phyloP scores from a whole-genome alignment of 202 grass and related monocot genomes.

The Eragrostis tef region DNA sequence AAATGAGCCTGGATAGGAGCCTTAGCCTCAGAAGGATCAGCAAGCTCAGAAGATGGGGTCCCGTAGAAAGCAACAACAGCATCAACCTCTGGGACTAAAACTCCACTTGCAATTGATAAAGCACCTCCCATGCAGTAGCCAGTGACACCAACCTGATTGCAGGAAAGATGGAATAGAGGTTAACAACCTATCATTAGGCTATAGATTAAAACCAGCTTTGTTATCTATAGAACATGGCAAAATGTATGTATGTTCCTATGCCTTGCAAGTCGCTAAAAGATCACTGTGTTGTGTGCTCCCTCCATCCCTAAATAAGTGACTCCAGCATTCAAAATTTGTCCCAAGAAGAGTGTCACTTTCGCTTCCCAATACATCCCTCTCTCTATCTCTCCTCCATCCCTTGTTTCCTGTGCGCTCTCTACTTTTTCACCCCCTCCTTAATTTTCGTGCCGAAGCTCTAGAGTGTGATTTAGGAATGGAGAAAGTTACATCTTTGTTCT shows the following conservation, averaged over 20 bases:
- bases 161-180: constrained; percentile 12
- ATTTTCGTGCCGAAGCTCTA: no score
- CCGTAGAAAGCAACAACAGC: constrained; percentile 95
- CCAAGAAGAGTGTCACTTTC: no score
- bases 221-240: background rate
- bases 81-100: constrained; percentile 88
- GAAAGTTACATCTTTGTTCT: background rate
- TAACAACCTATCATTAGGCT: constrained; percentile 4
- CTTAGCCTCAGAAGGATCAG: constrained; percentile 77
- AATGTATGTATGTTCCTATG: background rate
- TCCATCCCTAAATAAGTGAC: no score
- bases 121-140: constrained; percentile 93
- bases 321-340: no score
- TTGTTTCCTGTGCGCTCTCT: no score
- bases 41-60: constrained; percentile 73
- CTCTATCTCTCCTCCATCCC: no score
- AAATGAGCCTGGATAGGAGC: constrained; percentile 93
- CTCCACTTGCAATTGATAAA: constrained; percentile 85
- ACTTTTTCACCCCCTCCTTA: no score
- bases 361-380: no score
- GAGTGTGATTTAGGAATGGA: no score
- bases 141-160: constrained; percentile 79
- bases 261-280: background rate
- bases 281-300: background rate
- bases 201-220: background rate